Evolutionary conservation across 1,284 basidiomycete genomes (phyloP).

Genomic region (Ceratobasidium sp.): DNA sequence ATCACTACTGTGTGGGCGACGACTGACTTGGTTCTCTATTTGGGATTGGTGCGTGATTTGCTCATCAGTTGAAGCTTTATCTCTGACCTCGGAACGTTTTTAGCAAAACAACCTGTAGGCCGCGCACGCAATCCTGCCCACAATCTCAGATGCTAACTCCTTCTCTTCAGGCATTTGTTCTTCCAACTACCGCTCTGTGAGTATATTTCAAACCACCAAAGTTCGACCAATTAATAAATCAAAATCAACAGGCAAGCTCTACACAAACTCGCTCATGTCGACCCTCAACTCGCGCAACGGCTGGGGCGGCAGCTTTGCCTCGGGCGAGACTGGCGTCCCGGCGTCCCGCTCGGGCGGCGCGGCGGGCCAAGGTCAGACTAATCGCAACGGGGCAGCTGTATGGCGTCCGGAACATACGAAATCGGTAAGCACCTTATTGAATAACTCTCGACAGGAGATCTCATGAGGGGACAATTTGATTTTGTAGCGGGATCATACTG

Average conservation of each 20-base stretch:
- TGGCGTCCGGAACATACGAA: constrained; percentile 34
- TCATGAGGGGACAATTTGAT: not conserved
- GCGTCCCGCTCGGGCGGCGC: constrained; percentile 27
- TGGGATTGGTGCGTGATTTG: constrained; percentile 55
- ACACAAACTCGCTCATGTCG: constrained; percentile 43
- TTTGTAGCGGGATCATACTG: not conserved
- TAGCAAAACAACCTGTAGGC: constrained; percentile 38
- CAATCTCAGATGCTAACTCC: not conserved
- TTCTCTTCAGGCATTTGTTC: constrained; percentile 21
- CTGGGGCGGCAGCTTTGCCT: constrained; percentile 42
- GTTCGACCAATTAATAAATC: not conserved
- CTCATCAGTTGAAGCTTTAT: not conserved
- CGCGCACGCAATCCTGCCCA: not conserved
- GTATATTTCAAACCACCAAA: not conserved
- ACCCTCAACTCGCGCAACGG: constrained; percentile 42
- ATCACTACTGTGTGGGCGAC: constrained; percentile 57
- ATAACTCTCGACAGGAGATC: too few species aligned
- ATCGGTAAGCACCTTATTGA: constrained; percentile 19
- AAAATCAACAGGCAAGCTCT: constrained; percentile 30
- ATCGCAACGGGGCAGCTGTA: constrained; percentile 20
- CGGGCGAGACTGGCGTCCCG: constrained; percentile 2
- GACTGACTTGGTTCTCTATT: constrained; percentile 58
- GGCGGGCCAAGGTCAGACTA: constrained; percentile 1
- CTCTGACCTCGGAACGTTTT: not conserved
- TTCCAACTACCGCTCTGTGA: constrained; percentile 41